Conservation (phyloP, 106 monocot genomes). For the Dendrobium huoshanense region DNA sequence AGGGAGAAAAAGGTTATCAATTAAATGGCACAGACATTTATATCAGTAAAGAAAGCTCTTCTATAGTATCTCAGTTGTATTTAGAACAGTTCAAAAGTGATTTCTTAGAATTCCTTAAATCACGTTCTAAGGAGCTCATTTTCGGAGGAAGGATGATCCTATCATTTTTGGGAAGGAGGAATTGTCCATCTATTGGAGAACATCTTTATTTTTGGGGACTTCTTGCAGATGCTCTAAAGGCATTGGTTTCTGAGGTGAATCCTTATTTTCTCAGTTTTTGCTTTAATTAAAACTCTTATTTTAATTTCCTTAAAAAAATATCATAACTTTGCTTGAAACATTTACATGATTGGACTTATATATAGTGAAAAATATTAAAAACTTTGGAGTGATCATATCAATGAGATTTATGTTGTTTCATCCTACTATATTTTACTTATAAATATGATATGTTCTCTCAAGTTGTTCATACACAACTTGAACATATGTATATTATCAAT, state of each 20-base stretch:
- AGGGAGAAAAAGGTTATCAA: not conserved
- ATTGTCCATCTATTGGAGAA: not conserved
- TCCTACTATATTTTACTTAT: no score
- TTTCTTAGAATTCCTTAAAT: slow-evolving; percentile 5
- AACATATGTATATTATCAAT: no score
- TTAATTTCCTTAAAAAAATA: no score
- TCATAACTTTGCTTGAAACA: no score
- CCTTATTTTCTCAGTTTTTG: no score
- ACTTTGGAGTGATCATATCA: no score
- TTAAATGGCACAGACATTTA: slow-evolving; percentile 15
- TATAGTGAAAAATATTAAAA: no score
- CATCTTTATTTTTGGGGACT: not conserved
- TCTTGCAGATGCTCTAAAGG: slow-evolving; percentile 5
- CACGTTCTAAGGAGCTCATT: slow-evolving; percentile 11
- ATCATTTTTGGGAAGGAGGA: slow-evolving; percentile 2
- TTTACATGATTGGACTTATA: no score
- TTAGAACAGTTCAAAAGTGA: slow-evolving; percentile 11
- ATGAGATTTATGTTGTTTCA: no score
- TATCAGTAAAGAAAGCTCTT: not conserved
- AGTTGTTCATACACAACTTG: no score
- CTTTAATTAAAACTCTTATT: no score
- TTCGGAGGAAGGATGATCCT: slow-evolving; percentile 12
- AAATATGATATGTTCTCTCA: no score
- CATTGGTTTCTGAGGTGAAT: slow-evolving; percentile 8
- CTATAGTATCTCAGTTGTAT: not conserved